Base-by-base conservation (phyloP, 2,329 filamentous ascomycete genomes). In the Huntiella abstrusa region DNA sequence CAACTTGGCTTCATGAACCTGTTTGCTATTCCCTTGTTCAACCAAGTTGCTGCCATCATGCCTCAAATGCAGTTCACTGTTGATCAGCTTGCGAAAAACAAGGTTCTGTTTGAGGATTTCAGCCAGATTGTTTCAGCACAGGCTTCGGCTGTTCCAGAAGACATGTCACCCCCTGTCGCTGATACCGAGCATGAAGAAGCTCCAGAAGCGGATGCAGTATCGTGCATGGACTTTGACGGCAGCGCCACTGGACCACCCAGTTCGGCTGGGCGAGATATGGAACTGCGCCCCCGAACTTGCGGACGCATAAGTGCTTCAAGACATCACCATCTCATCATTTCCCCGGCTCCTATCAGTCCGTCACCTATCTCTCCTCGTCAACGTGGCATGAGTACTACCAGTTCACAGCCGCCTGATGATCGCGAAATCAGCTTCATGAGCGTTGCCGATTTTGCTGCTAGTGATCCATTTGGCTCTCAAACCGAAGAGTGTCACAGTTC, bases 1-100 rank as follows among this genome's bases (percentile, higher is more conserved):
- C 91, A 98, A 62, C 81, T 95, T 46, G 81, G 84, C 17, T 98
- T 98, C 63, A 95, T 96, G 83, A 91, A 85, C 53, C 74, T 95
- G 55, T 96, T 96, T 59, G 91, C 88, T 12, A 76, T 87, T 42
- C 91, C 91, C 1, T 70, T 98, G 0, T 98, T 98, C 58, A 77
- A 86, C 57, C 83, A 82, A 5, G 80, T 96, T 5, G 77, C 83
- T 28, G 83, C 92, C 54, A 73, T 96, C 33, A 71, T 96, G 56
- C 87, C 91, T 2, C 75, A 73, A 16, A 83, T 96, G 76, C 67
- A 70, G 43, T 95, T 92, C 60, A 83, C 80, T 10, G 79, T 92
- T 10, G 74, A 82, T 19, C 85, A 94, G 60, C 77, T 58, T 37
- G 51, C 52, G 33, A 53, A 52, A 33, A 55, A 57, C 36, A 51